Base-by-base conservation (phyloP, 805 yeast genomes). In the baker's yeast (Saccharomyces cerevisiae) region DNA sequence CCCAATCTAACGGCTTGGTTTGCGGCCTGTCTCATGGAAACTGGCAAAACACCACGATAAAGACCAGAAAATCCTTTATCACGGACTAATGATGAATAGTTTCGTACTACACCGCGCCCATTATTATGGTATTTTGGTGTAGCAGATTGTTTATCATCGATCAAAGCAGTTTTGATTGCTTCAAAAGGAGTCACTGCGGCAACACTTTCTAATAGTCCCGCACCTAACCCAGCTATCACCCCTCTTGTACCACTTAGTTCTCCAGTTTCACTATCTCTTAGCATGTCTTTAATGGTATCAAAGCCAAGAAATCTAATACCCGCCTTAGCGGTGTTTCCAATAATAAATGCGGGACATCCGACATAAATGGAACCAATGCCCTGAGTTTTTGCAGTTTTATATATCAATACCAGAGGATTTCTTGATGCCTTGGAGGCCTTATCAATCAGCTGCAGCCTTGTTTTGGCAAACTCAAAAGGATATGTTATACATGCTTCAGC, bases 141-240 rank as follows among this genome's bases (percentile, higher is more conserved):
- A 2, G 80, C 73, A 4, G 85, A 65, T 70, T 86, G 95, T 60
- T 85, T 89, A 69, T 92, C 99, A 73, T 92, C 99, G 61, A 92
- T 94, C 72, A 91, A 78, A 0, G 95, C 97, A 0, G 98, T 92
- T 68, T 92, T 92, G 71, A 92, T 89, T 36, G 97, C 96, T 71
- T 92, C 99, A 53, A 91, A 90, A 2, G 99, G 99, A 0, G 99
- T 92, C 49, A 94, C 96, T 0, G 98, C 98, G 48, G 91, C 77
- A 28, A 90, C 85, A 54, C 96, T 85, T 69, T 92, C 99, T 57
- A 92, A 71, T 48, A 91, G 79, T 41, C 99, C 99, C 2, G 99
- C 99, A 49, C 98, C 97, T 47, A 94, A 75, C n/a, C 99, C 99
- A 1, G 99, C 99, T 31, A 92, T 56, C 5, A 91, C 95, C 60